Conservation (phyloP, 1,284 basidiomycete species). For the Athelia sp. region DNA sequence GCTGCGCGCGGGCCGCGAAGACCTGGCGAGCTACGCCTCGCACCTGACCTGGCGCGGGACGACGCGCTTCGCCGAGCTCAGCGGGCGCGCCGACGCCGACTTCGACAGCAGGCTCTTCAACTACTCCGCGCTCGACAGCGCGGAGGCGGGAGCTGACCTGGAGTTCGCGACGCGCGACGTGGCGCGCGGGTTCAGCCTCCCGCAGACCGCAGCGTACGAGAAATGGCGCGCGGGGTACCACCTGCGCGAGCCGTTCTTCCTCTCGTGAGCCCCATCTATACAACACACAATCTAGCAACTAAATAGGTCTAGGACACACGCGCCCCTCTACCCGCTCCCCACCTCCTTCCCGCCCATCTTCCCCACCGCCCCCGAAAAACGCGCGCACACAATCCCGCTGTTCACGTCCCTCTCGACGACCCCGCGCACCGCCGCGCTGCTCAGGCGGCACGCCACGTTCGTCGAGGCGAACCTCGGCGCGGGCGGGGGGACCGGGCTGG, state of each 20-base stretch:
- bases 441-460: constrained; percentile 40
- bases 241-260: constrained; percentile 27
- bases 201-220: constrained; percentile 31
- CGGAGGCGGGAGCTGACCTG: constrained; percentile 3
- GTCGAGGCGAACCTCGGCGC: constrained; percentile 22
- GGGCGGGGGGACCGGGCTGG: constrained; percentile 23
- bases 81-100: constrained; percentile 34
- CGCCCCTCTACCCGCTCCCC: constrained; percentile 42
- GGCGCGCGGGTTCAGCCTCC: constrained; percentile 46
- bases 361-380: constrained; percentile 9
- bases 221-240: constrained; percentile 26
- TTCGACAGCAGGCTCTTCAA: constrained; percentile 33
- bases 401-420: constrained; percentile 18
- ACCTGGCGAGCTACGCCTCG: constrained; percentile 40
- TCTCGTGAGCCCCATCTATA: constrained; percentile 23
- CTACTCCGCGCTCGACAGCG: constrained; percentile 33
- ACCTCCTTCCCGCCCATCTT: constrained; percentile 45
- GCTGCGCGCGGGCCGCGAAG: constrained; percentile 31
- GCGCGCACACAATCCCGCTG: constrained; percentile 14
- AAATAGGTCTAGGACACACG: constrained; percentile 30
- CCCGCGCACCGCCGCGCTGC: constrained; percentile 22
- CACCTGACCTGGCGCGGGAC: constrained; percentile 52
- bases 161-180: constrained; percentile 44
- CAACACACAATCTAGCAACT: background rate
- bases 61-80: constrained; percentile 53